phyloP scores from a whole-genome alignment of 2,329 filamentous ascomycete genomes.

The Aquanectria penicillioides region DNA sequence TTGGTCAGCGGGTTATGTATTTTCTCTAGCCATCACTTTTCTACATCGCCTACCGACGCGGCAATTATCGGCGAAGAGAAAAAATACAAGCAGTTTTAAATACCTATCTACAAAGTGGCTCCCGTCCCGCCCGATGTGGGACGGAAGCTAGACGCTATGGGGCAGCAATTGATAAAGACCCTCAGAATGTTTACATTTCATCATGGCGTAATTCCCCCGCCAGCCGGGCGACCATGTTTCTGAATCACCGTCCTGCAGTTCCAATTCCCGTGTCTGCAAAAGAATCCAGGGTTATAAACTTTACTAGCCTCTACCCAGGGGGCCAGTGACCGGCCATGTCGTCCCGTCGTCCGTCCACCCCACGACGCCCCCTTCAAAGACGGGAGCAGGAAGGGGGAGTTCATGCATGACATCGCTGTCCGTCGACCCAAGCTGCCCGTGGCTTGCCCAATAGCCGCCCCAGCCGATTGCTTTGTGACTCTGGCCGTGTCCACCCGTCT shows the following conservation, averaged over 20 bases:
- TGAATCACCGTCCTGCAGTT: conserved; percentile 11
- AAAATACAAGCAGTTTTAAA: conserved; percentile 19
- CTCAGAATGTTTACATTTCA: conserved; percentile 18
- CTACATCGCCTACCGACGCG: conserved; percentile 1
- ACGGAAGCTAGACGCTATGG: conserved; percentile 32
- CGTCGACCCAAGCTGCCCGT: conserved; percentile 19
- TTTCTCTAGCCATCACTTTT: conserved; percentile 1
- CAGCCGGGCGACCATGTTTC: neutral
- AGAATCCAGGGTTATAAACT: conserved; percentile 7
- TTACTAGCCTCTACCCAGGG: conserved; percentile 8
- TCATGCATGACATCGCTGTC: conserved; percentile 43
- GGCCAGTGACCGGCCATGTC: conserved; percentile 1
- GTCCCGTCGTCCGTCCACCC: conserved; percentile 7
- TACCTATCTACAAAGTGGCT: conserved; percentile 38
- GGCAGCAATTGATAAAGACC: conserved; percentile 38
- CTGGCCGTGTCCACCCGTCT: conserved; percentile 17
- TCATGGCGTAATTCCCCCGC: conserved; percentile 20
- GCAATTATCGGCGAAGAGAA: conserved; percentile 19
- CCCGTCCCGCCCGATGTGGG: conserved; percentile 36
- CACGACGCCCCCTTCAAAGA: conserved; percentile 10
- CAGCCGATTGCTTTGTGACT: conserved; percentile 26
- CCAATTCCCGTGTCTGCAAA: conserved; percentile 9
- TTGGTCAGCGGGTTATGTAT: conserved; percentile 8
- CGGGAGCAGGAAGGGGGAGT: conserved; percentile 24
- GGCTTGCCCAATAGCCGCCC: conserved; percentile 32